Base-by-base conservation (phyloP, 2,329 filamentous ascomycete species). In the Curvularia spicifera region DNA sequence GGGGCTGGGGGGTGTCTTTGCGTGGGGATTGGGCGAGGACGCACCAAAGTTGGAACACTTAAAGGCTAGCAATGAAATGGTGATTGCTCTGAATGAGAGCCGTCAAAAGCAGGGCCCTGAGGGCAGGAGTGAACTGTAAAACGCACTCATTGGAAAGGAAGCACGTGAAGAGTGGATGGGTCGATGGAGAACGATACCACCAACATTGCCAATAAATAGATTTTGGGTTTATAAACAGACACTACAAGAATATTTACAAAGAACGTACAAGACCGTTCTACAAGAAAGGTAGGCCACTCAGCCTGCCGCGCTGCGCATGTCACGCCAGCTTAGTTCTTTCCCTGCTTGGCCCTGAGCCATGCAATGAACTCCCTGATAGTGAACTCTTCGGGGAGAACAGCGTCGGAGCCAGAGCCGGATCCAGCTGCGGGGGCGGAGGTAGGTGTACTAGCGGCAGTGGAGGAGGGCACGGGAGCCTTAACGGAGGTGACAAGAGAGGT, bases 1-100 rank as follows among this genome's bases (percentile, higher is more conserved):
- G 69, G 72, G 76, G 2, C 72, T 91, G 0, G 89, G 89, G 2
- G 90, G 90, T 13, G 84, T 90, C 4, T 91, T 91, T 80, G 89
- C 89, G 0, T 92, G 89, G 89, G 88, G 87, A 2, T 68, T 91
- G 53, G 89, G 88, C 1, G 88, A 91, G 74, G 89, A 92, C 62
- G 69, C 67, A 15, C 56, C 65, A 1, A 51, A 61, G 4, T 76
- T 68, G n/a, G 47, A 59, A 52, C 81, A 79, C 56, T 61, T 84
- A 53, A 76, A 75, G 65, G 79, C 80, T 3, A 51, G 61, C 13
- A 67, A 60, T 20, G 39, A 63, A 24, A 60, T 48, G 2, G 5
- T 68, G 13, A 42, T n/a, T 7, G 28, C 12, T 0, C 39, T 56
- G 42, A 35, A 24, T 2, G 29, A 5, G 12, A n/a, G 3, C 1